These are phyloP conservation scores for Neonothopanus nambi DNA, from an alignment of 1,284 basidiomycete genomes.

Conservation along the genomic window DNA sequence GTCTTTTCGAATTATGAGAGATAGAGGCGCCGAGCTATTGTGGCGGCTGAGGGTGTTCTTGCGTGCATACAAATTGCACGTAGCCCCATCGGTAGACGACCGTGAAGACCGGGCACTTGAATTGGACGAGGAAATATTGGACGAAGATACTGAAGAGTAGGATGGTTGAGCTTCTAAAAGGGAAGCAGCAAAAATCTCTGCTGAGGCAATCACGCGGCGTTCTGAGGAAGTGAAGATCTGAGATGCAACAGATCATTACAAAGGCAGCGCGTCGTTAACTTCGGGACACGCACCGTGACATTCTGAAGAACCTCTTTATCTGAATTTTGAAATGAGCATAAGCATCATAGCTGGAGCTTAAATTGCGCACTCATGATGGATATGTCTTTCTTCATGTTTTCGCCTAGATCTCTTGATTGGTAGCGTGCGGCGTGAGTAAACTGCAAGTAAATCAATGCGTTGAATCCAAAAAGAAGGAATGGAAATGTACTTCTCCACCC, in stretches of 20 bases:
- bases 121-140: constrained; percentile 45
- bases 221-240: constrained; percentile 96
- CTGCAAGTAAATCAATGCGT: constrained; percentile 38
- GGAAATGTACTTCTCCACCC: constrained; percentile 82
- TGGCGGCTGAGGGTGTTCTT: constrained; percentile 24
- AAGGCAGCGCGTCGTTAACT: not conserved
- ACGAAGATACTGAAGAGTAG: constrained; percentile 42
- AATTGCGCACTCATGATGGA: constrained; percentile 84
- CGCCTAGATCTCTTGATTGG: constrained; percentile 94
- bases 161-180: constrained; percentile 64
- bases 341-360: constrained; percentile 4
- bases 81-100: constrained; percentile 46
- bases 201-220: constrained; percentile 94
- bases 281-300: constrained; percentile 60
- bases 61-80: constrained; percentile 29
- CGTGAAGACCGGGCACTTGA: constrained; percentile 46
- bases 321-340: constrained; percentile 31
- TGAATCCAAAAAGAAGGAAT: not conserved
- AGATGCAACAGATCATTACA: constrained; percentile 7
- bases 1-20: constrained; percentile 90
- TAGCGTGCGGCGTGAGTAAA: constrained; percentile 98
- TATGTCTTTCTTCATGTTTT: constrained; percentile 94
- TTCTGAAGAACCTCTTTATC: constrained; percentile 90
- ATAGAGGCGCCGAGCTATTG: constrained; percentile 37
- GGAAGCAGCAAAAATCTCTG: constrained; percentile 93